Evolutionary conservation across 768 basidiomycete species (phyloP).

Genomic region (Boletus reticulatus): DNA sequence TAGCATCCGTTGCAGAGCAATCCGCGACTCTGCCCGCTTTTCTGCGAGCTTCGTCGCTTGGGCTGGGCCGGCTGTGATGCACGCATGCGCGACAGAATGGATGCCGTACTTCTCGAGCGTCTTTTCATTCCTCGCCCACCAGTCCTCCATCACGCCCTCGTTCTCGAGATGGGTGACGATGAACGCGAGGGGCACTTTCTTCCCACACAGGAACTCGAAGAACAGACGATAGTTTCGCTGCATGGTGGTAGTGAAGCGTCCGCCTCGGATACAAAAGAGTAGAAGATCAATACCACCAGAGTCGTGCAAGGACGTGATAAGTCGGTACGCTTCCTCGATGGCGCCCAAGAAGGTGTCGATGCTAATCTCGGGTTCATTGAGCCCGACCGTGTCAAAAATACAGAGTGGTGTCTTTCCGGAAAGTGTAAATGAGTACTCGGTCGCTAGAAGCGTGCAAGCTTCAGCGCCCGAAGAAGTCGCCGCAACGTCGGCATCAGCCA

Average conservation of each 20-base stretch:
- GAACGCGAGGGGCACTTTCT: slow-evolving; percentile 9
- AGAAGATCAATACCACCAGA: slow-evolving; percentile 15
- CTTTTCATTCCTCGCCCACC: slow-evolving; percentile 9
- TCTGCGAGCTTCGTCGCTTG: background rate
- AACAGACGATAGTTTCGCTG: slow-evolving; percentile 15
- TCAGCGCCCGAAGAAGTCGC: background rate
- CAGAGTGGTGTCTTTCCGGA: background rate
- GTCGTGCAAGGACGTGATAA: background rate
- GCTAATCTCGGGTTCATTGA: slow-evolving; percentile 8
- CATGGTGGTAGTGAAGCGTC: slow-evolving; percentile 1
- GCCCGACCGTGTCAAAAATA: slow-evolving; percentile 8
- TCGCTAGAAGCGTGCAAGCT: background rate
- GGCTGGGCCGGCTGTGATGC: slow-evolving; percentile 5
- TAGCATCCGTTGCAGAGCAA: background rate
- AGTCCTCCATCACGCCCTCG: slow-evolving; percentile 7
- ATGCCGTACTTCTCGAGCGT: background rate
- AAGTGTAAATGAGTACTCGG: background rate
- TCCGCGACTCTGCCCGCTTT: slow-evolving; percentile 3
- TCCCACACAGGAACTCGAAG: slow-evolving; percentile 10
- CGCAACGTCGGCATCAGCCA: background rate
- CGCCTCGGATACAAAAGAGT: slow-evolving; percentile 11
- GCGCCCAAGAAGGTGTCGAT: background rate
- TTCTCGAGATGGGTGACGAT: slow-evolving; percentile 8
- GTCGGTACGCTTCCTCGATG: slow-evolving; percentile 9
- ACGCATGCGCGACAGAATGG: slow-evolving; percentile 4